These are phyloP conservation scores for Naganishia vaughanmartiniae DNA, from an alignment of 768 basidiomycete genomes.

Conservation along the genomic window DNA sequence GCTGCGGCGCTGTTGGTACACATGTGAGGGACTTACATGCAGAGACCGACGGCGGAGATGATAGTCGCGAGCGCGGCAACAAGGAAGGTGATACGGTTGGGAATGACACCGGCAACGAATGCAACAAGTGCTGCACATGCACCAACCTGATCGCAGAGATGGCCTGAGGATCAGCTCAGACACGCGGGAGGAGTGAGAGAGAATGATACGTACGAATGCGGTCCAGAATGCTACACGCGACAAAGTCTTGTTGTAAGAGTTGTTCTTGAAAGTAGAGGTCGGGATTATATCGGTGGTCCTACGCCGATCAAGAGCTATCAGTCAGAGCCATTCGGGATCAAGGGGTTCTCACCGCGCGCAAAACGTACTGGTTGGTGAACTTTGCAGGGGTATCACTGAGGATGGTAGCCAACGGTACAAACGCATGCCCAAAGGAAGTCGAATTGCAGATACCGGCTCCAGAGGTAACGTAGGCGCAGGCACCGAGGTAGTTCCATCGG, in stretches of 20 bases:
- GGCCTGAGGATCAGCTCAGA: not conserved
- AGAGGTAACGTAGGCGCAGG: conserved; percentile 45
- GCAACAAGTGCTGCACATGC: conserved; percentile 40
- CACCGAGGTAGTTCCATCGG: conserved; percentile 47
- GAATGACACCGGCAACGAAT: conserved; percentile 43
- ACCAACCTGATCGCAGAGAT: conserved; percentile 37
- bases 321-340: no score
- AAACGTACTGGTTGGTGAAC: conserved; percentile 33
- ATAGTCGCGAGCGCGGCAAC: conserved; percentile 35
- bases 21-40: conserved; percentile 15
- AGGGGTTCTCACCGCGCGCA: no score
- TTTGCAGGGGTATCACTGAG: conserved; percentile 42
- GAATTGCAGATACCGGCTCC: conserved; percentile 47
- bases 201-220: conserved; percentile 43
- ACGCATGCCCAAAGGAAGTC: conserved; percentile 44
- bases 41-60: conserved; percentile 35
- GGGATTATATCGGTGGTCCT: conserved; percentile 39
- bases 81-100: conserved; percentile 43
- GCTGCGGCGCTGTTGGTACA: not conserved
- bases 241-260: conserved; percentile 39
- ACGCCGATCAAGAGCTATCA: not conserved
- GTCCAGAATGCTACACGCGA: conserved; percentile 40
- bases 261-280: conserved; percentile 36
- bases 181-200: not conserved
- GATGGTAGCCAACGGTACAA: conserved; percentile 41